phyloP scores from a whole-genome alignment of 2,329 filamentous ascomycete species.

The Colletotrichum liriopes region DNA sequence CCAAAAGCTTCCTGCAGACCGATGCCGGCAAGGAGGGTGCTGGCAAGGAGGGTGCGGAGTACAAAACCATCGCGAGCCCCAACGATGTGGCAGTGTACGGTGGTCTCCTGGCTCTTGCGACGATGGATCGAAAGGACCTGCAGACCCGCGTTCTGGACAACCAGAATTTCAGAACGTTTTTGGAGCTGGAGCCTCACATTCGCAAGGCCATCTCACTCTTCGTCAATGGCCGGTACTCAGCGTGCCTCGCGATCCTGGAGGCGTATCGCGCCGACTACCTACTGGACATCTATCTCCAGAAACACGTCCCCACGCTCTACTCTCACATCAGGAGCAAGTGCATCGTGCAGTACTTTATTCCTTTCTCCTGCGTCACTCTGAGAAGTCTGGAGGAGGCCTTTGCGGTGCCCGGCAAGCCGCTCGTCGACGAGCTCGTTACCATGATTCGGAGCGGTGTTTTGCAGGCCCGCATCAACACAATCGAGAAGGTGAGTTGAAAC shows the following conservation, averaged over 20 bases:
- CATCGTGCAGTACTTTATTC: constrained; percentile 92
- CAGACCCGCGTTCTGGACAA: constrained; percentile 86
- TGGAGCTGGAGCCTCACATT: constrained; percentile 95
- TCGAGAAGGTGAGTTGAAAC: constrained; percentile 73
- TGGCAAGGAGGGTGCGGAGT: constrained; percentile 58
- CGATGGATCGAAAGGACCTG: constrained; percentile 85
- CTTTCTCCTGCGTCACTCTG: constrained; percentile 90
- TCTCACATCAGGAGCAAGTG: constrained; percentile 87
- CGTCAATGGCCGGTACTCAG: constrained; percentile 89
- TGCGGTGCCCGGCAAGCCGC: constrained; percentile 71
- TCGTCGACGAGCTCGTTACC: constrained; percentile 81
- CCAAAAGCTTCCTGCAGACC: constrained; percentile 77
- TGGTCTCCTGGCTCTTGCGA: constrained; percentile 89
- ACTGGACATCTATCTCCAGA: constrained; percentile 89
- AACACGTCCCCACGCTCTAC: constrained; percentile 81
- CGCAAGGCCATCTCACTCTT: constrained; percentile 92
- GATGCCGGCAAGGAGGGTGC: constrained; percentile 62
- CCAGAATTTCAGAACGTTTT: constrained; percentile 83
- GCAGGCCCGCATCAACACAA: constrained; percentile 86
- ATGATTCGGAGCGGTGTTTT: constrained; percentile 84
- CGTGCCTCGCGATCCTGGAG: constrained; percentile 86
- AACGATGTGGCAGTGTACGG: constrained; percentile 96
- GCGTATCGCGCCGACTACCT: constrained; percentile 87
- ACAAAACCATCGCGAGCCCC: constrained; percentile 81
- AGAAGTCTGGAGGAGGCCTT: constrained; percentile 86